These are phyloP conservation scores for Apiotrichum gamsii DNA, from an alignment of 1,284 basidiomycete species.

Conservation along the genomic window DNA sequence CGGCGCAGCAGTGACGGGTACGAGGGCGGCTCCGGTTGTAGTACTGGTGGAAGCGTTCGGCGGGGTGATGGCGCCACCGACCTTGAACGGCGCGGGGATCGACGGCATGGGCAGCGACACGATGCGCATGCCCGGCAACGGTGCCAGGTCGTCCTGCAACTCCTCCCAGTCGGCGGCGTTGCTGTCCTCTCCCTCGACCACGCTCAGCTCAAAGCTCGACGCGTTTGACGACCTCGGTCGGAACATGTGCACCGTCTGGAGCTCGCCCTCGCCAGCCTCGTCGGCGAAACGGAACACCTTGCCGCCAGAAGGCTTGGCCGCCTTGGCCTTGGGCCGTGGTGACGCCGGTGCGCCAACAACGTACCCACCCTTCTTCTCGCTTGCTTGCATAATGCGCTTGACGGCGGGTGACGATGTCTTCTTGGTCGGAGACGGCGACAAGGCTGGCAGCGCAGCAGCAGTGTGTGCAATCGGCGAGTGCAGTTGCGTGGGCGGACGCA, in stretches of 20 bases:
- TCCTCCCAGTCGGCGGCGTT: slow-evolving; percentile 16
- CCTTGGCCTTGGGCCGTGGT: slow-evolving; percentile 1
- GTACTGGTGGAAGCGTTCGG: neutral
- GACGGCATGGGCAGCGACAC: neutral
- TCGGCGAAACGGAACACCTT: slow-evolving; percentile 8
- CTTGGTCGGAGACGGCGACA: neutral
- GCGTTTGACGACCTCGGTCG: slow-evolving; percentile 2
- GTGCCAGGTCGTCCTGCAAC: slow-evolving; percentile 3
- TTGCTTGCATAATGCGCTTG: slow-evolving; percentile 6
- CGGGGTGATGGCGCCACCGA: neutral
- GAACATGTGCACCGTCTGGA: slow-evolving; percentile 7
- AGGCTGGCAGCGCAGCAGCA: neutral
- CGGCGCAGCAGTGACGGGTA: neutral
- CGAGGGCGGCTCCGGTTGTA: neutral
- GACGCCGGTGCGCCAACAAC: slow-evolving; percentile 2
- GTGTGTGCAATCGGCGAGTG: neutral
- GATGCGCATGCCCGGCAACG: neutral
- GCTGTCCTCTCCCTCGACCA: neutral
- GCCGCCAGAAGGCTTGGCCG: neutral
- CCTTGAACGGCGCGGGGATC: slow-evolving; percentile 3
- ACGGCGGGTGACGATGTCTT: slow-evolving; percentile 13
- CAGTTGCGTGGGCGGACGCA: slow-evolving; percentile 1
- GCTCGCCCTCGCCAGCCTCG: slow-evolving; percentile 4
- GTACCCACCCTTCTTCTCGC: slow-evolving; percentile 10
- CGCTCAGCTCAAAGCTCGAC: neutral